phyloP scores from a whole-genome alignment of 202 grass and related monocot species.

The Zoysia matrella region DNA sequence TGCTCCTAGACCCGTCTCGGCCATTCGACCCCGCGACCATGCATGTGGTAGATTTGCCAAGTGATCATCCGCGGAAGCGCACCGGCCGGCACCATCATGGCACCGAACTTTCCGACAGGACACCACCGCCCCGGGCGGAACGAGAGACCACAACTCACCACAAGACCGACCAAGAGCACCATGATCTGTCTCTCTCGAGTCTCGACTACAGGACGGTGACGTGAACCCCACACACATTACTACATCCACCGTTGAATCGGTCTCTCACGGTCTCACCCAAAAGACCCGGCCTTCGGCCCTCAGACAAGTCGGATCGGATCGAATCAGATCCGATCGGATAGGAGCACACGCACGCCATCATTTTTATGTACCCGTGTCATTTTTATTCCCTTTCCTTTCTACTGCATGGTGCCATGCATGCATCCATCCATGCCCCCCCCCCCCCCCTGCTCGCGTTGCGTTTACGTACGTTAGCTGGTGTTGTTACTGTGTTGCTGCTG shows the following conservation, averaged over 20 bases:
- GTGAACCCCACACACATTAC: constrained; percentile 18
- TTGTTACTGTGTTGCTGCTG: background rate
- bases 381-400: background rate
- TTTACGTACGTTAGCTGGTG: background rate
- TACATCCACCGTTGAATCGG: constrained; percentile 9
- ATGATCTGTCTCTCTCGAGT: background rate
- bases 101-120: constrained; percentile 17
- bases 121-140: background rate
- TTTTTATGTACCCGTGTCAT: background rate
- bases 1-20: no score
- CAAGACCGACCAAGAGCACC: background rate
- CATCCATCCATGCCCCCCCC: no score
- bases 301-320: background rate
- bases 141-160: background rate
- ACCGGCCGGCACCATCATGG: background rate
- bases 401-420: background rate
- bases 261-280: background rate
- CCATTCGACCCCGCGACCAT: no score
- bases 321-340: background rate
- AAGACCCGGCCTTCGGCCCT: no score
- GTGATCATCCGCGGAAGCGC: background rate
- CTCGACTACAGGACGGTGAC: background rate
- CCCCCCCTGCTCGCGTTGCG: background rate
- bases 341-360: background rate
- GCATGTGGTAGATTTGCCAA: background rate